A percentile compares a stretch with the other conserved stretches of the same genome.
Conservation (phyloP, 371 early-diverging fungal species). For the Syncephalastrum racemosum region DNA sequence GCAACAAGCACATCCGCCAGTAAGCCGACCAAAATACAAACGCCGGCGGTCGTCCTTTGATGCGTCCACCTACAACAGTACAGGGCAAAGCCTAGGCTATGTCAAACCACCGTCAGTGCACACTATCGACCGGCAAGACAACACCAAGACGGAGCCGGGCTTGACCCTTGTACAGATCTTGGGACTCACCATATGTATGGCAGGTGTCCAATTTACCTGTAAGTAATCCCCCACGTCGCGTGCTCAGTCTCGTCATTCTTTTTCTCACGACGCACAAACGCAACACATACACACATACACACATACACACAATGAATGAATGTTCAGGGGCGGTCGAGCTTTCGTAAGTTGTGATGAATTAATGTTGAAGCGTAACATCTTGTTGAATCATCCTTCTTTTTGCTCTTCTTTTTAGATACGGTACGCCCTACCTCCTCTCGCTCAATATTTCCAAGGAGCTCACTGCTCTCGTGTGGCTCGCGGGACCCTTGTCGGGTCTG, state of each 20-base stretch:
- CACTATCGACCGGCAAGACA: not conserved
- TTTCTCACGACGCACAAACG: too few species aligned
- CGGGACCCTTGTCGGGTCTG: constrained; percentile 75
- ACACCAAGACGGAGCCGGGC: constrained; percentile 17
- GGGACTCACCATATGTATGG: constrained; percentile 42
- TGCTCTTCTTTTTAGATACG: constrained; percentile 68
- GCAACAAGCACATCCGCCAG: constrained; percentile 30
- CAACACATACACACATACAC: not conserved
- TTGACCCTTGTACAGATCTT: constrained; percentile 11
- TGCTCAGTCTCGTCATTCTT: not conserved
- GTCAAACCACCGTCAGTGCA: constrained; percentile 10
- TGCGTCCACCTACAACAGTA: constrained; percentile 41
- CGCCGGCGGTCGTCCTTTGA: constrained; percentile 47
- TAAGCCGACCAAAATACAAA: constrained; percentile 32
- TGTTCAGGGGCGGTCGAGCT: constrained; percentile 55
- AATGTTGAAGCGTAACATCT: too few species aligned
- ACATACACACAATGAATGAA: constrained; percentile 5
- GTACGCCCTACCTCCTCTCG: constrained; percentile 76
- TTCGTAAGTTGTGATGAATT: constrained; percentile 32
- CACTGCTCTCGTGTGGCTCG: constrained; percentile 76
- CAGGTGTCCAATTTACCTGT: constrained; percentile 68
- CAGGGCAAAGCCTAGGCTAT: constrained; percentile 20
- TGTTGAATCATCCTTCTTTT: too few species aligned
- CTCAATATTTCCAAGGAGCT: constrained; percentile 68
- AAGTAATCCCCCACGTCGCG: constrained; percentile 16